phyloP scores from a whole-genome alignment of 106 monocot genomes.

The Ottelia alismoides region DNA sequence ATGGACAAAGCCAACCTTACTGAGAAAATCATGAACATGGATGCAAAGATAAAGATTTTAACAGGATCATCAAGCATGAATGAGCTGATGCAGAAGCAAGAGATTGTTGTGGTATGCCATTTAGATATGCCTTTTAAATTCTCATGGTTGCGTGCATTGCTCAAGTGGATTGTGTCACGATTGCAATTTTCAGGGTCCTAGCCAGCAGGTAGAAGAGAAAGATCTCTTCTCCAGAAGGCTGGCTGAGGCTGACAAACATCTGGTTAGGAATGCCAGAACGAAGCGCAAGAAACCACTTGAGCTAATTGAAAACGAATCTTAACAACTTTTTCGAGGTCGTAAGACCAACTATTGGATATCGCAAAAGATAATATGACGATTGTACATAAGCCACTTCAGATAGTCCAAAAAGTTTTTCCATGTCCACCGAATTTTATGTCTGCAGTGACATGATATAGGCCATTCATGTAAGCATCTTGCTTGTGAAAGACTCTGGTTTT shows the following conservation, averaged over 20 bases:
- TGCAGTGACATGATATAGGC: no score
- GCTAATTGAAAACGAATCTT: neutral
- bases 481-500: no score
- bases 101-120: conserved; percentile 9
- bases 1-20: conserved; percentile 58
- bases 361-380: no score
- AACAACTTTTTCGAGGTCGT: neutral
- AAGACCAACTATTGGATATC: no score
- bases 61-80: conserved; percentile 19
- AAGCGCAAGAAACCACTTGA: neutral
- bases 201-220: conserved; percentile 1
- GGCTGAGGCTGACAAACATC: conserved; percentile 42
- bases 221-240: conserved; percentile 32
- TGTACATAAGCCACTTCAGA: no score
- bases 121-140: neutral
- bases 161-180: no score
- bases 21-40: conserved; percentile 35
- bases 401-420: no score
- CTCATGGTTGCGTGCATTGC: neutral
- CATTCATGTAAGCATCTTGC: no score
- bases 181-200: conserved; percentile 18
- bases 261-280: conserved; percentile 3
- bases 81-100: conserved; percentile 8
- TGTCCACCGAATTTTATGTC: no score
- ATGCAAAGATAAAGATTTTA: conserved; percentile 23